phyloP scores from a whole-genome alignment of 2,329 filamentous ascomycete species.

The Magnaporthales sp. region DNA sequence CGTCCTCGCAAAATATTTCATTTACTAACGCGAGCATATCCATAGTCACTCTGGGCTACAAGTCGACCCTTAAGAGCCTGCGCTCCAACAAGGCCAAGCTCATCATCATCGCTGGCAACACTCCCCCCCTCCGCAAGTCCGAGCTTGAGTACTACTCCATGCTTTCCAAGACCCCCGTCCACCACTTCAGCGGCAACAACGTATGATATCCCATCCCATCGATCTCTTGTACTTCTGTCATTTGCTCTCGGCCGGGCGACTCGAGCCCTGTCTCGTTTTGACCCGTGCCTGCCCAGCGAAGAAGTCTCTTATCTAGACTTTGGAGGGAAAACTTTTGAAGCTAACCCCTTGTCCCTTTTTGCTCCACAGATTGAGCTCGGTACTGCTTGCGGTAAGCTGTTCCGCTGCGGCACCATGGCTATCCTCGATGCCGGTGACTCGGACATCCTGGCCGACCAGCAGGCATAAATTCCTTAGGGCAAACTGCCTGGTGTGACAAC shows the following conservation, averaged over 20 bases:
- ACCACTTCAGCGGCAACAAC: constrained; percentile 98
- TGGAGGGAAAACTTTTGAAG: constrained; percentile 65
- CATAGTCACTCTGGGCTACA: constrained; percentile 76
- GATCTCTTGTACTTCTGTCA: constrained; percentile 3
- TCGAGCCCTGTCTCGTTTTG: background rate
- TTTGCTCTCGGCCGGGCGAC: constrained; percentile 5
- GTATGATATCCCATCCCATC: constrained; percentile 53
- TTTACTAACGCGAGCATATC: background rate
- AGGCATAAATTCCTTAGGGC: constrained; percentile 37
- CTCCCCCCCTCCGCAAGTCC: constrained; percentile 92
- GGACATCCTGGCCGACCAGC: constrained; percentile 82
- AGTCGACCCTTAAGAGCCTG: constrained; percentile 45
- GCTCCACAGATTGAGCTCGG: constrained; percentile 84
- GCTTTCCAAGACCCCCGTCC: constrained; percentile 87
- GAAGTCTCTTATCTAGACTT: constrained; percentile 71
- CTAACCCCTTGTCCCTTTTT: constrained; percentile 41
- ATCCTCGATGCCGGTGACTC: constrained; percentile 97
- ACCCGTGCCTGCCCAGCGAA: constrained; percentile 66
- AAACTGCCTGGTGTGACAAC: background rate
- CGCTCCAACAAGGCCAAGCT: constrained; percentile 75
- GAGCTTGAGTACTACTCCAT: constrained; percentile 95
- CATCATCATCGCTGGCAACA: constrained; percentile 86
- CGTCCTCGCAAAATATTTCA: background rate
- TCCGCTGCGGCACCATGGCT: constrained; percentile 93
- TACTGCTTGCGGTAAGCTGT: constrained; percentile 97